Evolutionary conservation across 306 rosid genomes (phyloP), one percentile per base, ranked within the genome.

Genomic region (Quercus cerris): DNA sequence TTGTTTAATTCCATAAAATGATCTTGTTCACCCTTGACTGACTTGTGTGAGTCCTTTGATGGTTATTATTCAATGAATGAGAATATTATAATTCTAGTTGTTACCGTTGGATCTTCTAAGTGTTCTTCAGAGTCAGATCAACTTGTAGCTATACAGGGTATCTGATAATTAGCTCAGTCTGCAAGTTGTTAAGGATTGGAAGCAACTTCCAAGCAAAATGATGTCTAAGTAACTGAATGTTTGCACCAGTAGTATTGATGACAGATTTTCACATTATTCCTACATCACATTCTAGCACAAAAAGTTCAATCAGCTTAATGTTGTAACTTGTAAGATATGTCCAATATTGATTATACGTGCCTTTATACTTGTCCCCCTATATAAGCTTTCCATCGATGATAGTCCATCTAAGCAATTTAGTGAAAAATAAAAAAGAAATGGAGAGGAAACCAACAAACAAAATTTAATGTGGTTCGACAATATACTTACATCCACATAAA

Each of bases 151-250:
- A 51, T 31, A 25, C 19, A 6, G 17, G 44, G 19, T 15, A 30
- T 30, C 41, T 64, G 70, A 64, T 62, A 25, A 19, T 63, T 28
- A 63, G 41, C 41, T 63, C 41, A 28, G 38, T 4, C 18, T 5
- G 20, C 41, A 62, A 7, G 46, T 25, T 80, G 75, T 56, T 13
- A 49, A 72, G 61, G 13, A 44, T 73, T 59, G 63, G 69, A 73
- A 72, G 49, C 31, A 77, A 41, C 70, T 67, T 31, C 75, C 30
- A 28, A 78, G 54, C 11, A 82, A 46, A 64, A 82, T 77, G 66
- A 78, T 77, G 23, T 49, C 73, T 23, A 5, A 35, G 41, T 49
- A 15, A 28, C 17, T 30, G 9, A 17, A 64, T 15, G 18, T 28
- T 64, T 31, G 66, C 70, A 27, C 18, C 35, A 4, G 67, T 25